phyloP scores from a whole-genome alignment of 2,329 filamentous ascomycete genomes.

The Pseudogymnoascus sp. region DNA sequence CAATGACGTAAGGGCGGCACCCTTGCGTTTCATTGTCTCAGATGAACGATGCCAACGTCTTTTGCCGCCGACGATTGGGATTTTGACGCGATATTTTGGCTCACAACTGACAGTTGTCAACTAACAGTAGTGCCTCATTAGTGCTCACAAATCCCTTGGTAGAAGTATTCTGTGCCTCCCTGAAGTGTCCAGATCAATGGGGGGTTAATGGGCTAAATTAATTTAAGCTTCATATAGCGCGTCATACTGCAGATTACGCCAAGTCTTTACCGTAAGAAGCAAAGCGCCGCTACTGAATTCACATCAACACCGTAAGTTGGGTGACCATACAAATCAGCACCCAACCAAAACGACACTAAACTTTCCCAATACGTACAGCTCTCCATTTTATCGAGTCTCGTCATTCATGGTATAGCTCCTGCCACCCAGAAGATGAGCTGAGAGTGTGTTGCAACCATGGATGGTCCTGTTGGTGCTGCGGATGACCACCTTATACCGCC shows the following conservation, averaged over 20 bases:
- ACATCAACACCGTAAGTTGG: slow-evolving; percentile 2
- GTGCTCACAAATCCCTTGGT: not conserved
- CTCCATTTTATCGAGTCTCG: not conserved
- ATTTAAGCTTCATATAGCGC: slow-evolving; percentile 9
- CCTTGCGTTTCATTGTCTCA: slow-evolving; percentile 10
- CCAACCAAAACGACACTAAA: slow-evolving; percentile 8
- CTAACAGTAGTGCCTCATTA: not conserved
- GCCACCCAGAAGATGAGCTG: slow-evolving; percentile 11
- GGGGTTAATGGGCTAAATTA: not conserved
- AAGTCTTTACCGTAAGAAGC: slow-evolving; percentile 5
- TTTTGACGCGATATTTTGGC: slow-evolving; percentile 4
- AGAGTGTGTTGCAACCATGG: slow-evolving; percentile 18
- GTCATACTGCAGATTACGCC: slow-evolving; percentile 6
- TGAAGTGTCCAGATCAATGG: slow-evolving; percentile 1
- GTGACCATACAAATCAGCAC: slow-evolving; percentile 4
- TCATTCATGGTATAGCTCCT: not conserved
- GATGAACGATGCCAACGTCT: not conserved
- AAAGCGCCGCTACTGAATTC: slow-evolving; percentile 7
- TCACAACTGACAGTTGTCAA: not conserved
- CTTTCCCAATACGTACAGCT: slow-evolving; percentile 3
- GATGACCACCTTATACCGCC: slow-evolving; percentile 47
- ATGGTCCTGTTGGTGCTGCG: slow-evolving; percentile 20
- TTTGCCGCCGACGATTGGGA: not conserved
- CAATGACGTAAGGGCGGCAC: slow-evolving; percentile 2
- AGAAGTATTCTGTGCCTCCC: not conserved